These are phyloP conservation scores for Zymoseptoria tritici DNA, from an alignment of 2,329 filamentous ascomycete species.

Conservation along the genomic window DNA sequence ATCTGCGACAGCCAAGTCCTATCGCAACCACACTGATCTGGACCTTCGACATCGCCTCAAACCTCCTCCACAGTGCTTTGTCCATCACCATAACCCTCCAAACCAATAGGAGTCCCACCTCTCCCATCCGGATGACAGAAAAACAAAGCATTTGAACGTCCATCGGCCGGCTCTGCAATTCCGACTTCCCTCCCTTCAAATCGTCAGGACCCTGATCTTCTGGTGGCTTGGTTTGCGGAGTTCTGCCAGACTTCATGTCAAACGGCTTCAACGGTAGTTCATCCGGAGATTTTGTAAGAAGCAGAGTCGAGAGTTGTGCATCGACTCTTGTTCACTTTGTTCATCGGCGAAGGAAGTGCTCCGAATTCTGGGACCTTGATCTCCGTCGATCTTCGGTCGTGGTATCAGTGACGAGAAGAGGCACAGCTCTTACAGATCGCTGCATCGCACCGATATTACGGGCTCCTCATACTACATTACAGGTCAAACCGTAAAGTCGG, in stretches of 20 bases:
- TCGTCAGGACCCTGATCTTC: neutral
- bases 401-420: too few species aligned
- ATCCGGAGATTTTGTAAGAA: neutral
- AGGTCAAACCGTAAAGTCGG: too few species aligned
- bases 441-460: too few species aligned
- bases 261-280: neutral
- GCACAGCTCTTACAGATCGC: too few species aligned
- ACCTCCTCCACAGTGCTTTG: too few species aligned
- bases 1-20: neutral
- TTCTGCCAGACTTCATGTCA: neutral
- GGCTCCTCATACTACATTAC: too few species aligned
- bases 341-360: too few species aligned
- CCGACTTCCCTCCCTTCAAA: neutral
- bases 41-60: neutral
- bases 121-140: neutral
- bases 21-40: neutral
- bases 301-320: neutral
- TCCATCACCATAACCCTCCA: neutral
- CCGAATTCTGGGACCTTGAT: too few species aligned
- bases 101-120: neutral
- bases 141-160: neutral
- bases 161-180: neutral
- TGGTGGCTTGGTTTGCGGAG: neutral
- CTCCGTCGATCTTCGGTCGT: too few species aligned
- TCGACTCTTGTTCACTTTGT: neutral